Conservation (phyloP, 2,329 filamentous ascomycete genomes). For the Pyricularia grisea region DNA sequence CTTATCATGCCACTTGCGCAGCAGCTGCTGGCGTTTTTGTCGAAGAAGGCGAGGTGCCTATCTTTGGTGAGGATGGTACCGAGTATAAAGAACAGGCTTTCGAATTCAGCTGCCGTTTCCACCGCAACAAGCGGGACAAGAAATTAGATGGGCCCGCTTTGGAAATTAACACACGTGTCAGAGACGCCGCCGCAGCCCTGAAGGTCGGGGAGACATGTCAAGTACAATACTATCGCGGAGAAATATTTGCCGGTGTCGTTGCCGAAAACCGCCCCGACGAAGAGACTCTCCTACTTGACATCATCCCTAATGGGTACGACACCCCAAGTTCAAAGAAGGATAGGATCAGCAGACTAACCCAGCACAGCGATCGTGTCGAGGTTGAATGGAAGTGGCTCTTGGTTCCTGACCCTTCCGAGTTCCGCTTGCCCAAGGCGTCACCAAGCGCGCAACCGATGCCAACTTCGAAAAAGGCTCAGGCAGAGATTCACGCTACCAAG, state of each 20-base stretch:
- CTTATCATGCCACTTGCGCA: constrained; percentile 93
- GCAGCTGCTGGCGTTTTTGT: constrained; percentile 86
- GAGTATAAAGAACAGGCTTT: constrained; percentile 90
- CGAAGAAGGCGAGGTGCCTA: constrained; percentile 75
- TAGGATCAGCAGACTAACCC: constrained; percentile 26
- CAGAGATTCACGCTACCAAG: constrained; percentile 60
- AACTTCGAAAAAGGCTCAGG: constrained; percentile 49
- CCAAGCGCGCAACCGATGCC: constrained; percentile 64
- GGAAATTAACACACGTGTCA: constrained; percentile 61
- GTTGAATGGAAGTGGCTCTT: constrained; percentile 79
- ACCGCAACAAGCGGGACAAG: constrained; percentile 78
- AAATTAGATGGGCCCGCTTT: constrained; percentile 59
- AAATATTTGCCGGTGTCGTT: constrained; percentile 86
- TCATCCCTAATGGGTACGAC: constrained; percentile 75
- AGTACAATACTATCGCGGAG: constrained; percentile 71
- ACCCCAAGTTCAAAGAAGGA: constrained; percentile 2
- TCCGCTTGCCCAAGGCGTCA: constrained; percentile 65
- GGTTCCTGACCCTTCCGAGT: constrained; percentile 61
- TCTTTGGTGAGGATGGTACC: constrained; percentile 82
- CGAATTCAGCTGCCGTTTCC: constrained; percentile 90
- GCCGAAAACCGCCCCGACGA: constrained; percentile 74
- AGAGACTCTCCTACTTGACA: constrained; percentile 66
- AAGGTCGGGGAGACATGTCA: constrained; percentile 73
- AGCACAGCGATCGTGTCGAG: constrained; percentile 57
- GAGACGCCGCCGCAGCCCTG: constrained; percentile 57